Evolutionary conservation across 805 yeast genomes (phyloP).

Genomic region (Sugiyamaella americana): DNA sequence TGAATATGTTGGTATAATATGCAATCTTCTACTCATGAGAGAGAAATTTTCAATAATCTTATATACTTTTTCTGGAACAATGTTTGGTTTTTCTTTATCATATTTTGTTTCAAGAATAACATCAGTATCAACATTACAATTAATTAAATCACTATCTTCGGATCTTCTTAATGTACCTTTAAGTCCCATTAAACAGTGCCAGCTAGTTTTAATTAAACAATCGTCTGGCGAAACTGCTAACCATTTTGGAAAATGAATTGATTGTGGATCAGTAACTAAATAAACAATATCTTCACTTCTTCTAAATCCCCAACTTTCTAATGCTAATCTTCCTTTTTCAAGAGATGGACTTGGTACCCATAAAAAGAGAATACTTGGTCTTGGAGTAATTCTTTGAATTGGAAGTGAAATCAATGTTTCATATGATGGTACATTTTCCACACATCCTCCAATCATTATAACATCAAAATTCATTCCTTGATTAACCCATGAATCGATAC

Average conservation of each 20-base stretch:
- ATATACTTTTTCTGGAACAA: slow-evolving; percentile 73
- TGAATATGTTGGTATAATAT: slow-evolving; percentile 70
- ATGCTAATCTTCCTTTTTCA: slow-evolving; percentile 45
- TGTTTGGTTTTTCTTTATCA: slow-evolving; percentile 26
- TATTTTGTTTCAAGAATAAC: slow-evolving; percentile 55
- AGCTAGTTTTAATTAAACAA: slow-evolving; percentile 55
- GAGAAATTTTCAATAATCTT: slow-evolving; percentile 84
- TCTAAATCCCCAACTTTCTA: slow-evolving; percentile 58
- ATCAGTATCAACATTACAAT: slow-evolving; percentile 90
- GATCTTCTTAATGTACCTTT: slow-evolving; percentile 90
- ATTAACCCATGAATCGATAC: slow-evolving; percentile 56
- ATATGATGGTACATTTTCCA: slow-evolving; percentile 63
- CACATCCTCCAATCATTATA: slow-evolving; percentile 83
- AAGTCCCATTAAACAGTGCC: slow-evolving; percentile 98
- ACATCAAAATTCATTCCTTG: slow-evolving; percentile 70
- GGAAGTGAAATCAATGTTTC: slow-evolving; percentile 63
- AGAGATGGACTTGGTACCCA: slow-evolving; percentile 82
- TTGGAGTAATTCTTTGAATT: slow-evolving; percentile 63
- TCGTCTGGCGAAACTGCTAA: slow-evolving; percentile 37
- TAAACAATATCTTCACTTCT: slow-evolving; percentile 86
- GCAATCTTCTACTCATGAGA: slow-evolving; percentile 72
- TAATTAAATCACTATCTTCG: slow-evolving; percentile 75
- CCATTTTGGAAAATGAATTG: slow-evolving; percentile 61
- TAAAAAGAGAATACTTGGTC: slow-evolving; percentile 78
- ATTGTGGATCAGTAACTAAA: slow-evolving; percentile 59